Evolutionary conservation across 306 rosid genomes (phyloP).

Genomic region (Trifolium subterraneum): DNA sequence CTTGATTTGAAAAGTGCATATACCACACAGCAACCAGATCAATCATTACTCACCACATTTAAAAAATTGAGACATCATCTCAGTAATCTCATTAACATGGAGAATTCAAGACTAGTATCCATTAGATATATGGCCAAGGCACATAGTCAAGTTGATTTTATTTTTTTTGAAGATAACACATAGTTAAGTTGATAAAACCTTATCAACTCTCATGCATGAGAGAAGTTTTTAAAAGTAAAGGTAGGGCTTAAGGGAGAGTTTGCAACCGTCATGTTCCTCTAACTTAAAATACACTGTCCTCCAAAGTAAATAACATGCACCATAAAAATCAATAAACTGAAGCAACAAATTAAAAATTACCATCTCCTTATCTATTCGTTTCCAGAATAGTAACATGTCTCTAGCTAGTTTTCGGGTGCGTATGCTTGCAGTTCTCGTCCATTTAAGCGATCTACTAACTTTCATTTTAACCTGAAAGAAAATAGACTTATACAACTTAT

Average conservation of each 20-base stretch:
- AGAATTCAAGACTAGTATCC: constrained; percentile 22
- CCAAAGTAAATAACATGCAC: constrained; percentile 29
- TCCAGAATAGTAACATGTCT: constrained; percentile 92
- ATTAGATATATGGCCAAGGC: not conserved
- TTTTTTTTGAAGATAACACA: too few relatives aligned
- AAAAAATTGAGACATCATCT: not conserved
- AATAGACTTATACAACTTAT: constrained; percentile 36
- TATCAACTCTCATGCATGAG: constrained; percentile 26
- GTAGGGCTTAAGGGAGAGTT: constrained; percentile 2
- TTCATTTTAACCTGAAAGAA: constrained; percentile 79
- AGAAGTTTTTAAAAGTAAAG: constrained; percentile 23
- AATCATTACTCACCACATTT: too few relatives aligned
- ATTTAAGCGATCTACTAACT: constrained; percentile 86
- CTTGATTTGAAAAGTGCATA: constrained; percentile 5
- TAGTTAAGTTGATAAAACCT: constrained; percentile 14
- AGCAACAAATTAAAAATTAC: constrained; percentile 51
- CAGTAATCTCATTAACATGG: constrained; percentile 3
- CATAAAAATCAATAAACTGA: constrained; percentile 31
- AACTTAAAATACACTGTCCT: constrained; percentile 35
- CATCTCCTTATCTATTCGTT: constrained; percentile 96
- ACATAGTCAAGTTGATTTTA: not conserved
- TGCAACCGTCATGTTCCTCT: constrained; percentile 25
- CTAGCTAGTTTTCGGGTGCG: constrained; percentile 94
- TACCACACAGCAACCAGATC: not conserved
- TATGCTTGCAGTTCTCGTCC: constrained; percentile 74